These are phyloP conservation scores for Penicillium glabrum DNA, from an alignment of 2,329 filamentous ascomycete genomes.

Conservation along the genomic window DNA sequence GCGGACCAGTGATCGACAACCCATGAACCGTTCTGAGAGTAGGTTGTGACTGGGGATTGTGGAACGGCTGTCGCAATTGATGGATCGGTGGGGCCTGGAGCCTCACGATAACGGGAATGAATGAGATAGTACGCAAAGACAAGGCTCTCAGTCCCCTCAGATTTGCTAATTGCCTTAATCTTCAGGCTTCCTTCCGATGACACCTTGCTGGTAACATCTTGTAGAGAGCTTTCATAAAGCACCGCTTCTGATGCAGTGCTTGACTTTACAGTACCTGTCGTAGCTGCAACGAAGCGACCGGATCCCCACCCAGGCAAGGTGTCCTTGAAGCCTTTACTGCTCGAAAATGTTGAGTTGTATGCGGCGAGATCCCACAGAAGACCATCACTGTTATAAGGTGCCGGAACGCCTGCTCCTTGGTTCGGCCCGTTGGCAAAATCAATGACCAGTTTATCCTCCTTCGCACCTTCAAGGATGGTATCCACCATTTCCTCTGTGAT, in stretches of 20 bases:
- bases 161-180: not conserved
- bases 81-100: not conserved
- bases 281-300: constrained; percentile 29
- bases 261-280: constrained; percentile 19
- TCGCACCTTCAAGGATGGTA: constrained; percentile 30
- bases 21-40: constrained; percentile 38
- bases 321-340: constrained; percentile 30
- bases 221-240: not conserved
- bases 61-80: constrained; percentile 17
- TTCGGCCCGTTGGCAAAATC: constrained; percentile 51
- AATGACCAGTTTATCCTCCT: constrained; percentile 41
- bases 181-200: not conserved
- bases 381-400: constrained; percentile 32
- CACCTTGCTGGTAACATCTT: not conserved
- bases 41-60: constrained; percentile 7
- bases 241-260: not conserved
- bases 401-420: constrained; percentile 50
- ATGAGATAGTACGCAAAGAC: constrained; percentile 20
- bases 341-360: not conserved
- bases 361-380: constrained; percentile 27
- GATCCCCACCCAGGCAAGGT: constrained; percentile 41
- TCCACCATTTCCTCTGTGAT: constrained; percentile 23
- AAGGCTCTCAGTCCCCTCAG: not conserved
- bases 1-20: constrained; percentile 43
- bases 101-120: constrained; percentile 5